Evolutionary conservation across 257 asterid species (phyloP).

Genomic region (Nicotiana otophora): DNA sequence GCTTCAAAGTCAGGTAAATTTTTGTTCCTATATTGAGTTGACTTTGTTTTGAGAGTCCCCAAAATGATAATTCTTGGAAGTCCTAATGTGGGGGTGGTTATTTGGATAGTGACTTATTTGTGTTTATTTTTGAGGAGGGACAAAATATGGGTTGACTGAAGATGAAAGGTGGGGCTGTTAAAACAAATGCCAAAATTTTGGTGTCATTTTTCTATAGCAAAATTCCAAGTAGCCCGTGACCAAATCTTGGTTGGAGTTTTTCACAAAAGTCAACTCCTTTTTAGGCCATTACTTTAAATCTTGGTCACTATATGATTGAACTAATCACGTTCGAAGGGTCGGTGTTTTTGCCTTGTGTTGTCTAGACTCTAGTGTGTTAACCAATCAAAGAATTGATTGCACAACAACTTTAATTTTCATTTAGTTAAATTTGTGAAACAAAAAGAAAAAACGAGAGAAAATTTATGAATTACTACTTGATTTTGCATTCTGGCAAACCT

Average conservation of each 20-base stretch:
- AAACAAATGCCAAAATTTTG: background rate
- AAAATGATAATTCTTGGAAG: background rate
- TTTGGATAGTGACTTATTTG: background rate
- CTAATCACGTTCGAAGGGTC: background rate
- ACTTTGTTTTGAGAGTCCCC: conserved; percentile 34
- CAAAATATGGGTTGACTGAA: conserved; percentile 29
- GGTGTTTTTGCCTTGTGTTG: background rate
- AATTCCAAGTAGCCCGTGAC: conserved; percentile 21
- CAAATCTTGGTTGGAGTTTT: conserved; percentile 37
- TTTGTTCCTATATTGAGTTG: conserved; percentile 33
- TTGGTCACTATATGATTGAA: background rate
- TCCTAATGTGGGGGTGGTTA: conserved; percentile 13
- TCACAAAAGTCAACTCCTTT: conserved; percentile 48
- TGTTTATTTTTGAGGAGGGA: conserved; percentile 13
- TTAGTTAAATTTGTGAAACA: background rate
- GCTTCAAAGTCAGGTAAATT: conserved; percentile 27
- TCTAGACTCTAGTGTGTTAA: background rate
- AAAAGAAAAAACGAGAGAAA: too few relatives aligned
- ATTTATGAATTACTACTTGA: too few relatives aligned
- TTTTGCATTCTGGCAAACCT: background rate
- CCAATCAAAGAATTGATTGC: background rate
- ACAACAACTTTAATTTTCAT: background rate
- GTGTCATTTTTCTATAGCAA: conserved; percentile 19
- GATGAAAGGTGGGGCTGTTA: conserved; percentile 17
- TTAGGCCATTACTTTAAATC: background rate